These are phyloP conservation scores for Margaritispora aquatica DNA, from an alignment of 495 filamentous ascomycete species.

Conservation along the genomic window DNA sequence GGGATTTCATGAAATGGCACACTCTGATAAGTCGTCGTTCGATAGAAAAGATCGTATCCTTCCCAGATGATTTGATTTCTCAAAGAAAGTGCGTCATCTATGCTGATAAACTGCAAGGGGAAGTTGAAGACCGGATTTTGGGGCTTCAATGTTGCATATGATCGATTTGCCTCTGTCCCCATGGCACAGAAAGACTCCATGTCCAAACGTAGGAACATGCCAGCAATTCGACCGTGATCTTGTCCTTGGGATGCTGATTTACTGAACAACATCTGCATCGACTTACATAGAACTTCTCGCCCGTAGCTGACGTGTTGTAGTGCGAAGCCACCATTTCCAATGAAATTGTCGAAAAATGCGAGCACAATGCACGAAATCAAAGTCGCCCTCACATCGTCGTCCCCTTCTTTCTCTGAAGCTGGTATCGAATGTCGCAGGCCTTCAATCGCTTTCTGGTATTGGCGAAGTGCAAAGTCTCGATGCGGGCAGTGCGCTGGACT, in stretches of 20 bases:
- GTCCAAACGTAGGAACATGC: constrained; percentile 10
- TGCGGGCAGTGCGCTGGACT: constrained; percentile 4
- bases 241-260: neutral
- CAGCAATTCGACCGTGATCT: neutral
- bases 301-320: constrained; percentile 15
- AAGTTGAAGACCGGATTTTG: neutral
- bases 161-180: constrained; percentile 10
- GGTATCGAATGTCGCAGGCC: constrained; percentile 9
- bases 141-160: constrained; percentile 1
- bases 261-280: neutral
- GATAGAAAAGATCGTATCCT: neutral
- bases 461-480: constrained; percentile 16
- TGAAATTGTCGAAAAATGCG: constrained; percentile 14
- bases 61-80: constrained; percentile 9
- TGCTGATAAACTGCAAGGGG: neutral
- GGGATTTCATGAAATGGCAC: constrained; percentile 2
- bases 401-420: neutral
- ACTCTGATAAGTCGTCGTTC: neutral
- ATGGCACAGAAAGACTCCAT: constrained; percentile 8
- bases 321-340: constrained; percentile 14
- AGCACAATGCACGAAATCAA: constrained; percentile 14
- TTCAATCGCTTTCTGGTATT: constrained; percentile 17
- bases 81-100: constrained; percentile 6
- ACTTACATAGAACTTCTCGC: neutral
- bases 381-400: neutral